A percentile compares a stretch with the other conserved stretches of the same genome.
Conservation (phyloP, 2,329 filamentous ascomycete genomes). For the Corniculantispora saksenae region DNA sequence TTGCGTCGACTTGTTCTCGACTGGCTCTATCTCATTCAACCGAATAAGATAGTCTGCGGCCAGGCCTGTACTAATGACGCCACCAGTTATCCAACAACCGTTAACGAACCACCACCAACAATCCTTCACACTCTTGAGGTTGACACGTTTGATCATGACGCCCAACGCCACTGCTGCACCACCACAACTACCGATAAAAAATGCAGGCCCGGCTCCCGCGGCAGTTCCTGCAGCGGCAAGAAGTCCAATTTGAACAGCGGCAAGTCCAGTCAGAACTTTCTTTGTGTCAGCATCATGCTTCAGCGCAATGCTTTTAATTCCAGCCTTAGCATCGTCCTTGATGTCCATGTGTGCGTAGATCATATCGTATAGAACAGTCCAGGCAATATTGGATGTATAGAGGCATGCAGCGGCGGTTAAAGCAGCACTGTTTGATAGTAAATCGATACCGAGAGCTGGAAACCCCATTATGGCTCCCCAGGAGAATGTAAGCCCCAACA, state of each 20-base stretch:
- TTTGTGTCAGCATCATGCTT: slow-evolving; percentile 79
- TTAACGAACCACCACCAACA: slow-evolving; percentile 81
- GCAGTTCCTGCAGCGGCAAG: slow-evolving; percentile 69
- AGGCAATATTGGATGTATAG: slow-evolving; percentile 78
- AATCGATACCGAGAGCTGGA: slow-evolving; percentile 75
- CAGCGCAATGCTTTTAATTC: slow-evolving; percentile 85
- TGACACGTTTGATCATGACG: slow-evolving; percentile 67
- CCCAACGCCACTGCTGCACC: slow-evolving; percentile 62
- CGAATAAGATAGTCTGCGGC: slow-evolving; percentile 59
- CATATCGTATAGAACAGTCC: slow-evolving; percentile 90
- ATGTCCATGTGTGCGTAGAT: slow-evolving; percentile 94
- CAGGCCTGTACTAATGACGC: slow-evolving; percentile 60
- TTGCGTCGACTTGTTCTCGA: background rate
- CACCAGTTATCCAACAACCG: slow-evolving; percentile 68
- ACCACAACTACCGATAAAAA: slow-evolving; percentile 67
- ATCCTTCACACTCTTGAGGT: slow-evolving; percentile 64
- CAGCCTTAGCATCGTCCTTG: slow-evolving; percentile 79
- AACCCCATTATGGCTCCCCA: slow-evolving; percentile 91
- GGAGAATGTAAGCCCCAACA: slow-evolving; percentile 82
- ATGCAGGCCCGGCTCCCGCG: slow-evolving; percentile 67
- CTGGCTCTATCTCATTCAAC: slow-evolving; percentile 39
- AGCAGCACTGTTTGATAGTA: slow-evolving; percentile 65
- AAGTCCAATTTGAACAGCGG: slow-evolving; percentile 66
- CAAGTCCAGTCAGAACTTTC: slow-evolving; percentile 69
- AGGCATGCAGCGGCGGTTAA: slow-evolving; percentile 67